Evolutionary conservation across 2,329 filamentous ascomycete species (phyloP).

Genomic region (Aspergillus clavatus): DNA sequence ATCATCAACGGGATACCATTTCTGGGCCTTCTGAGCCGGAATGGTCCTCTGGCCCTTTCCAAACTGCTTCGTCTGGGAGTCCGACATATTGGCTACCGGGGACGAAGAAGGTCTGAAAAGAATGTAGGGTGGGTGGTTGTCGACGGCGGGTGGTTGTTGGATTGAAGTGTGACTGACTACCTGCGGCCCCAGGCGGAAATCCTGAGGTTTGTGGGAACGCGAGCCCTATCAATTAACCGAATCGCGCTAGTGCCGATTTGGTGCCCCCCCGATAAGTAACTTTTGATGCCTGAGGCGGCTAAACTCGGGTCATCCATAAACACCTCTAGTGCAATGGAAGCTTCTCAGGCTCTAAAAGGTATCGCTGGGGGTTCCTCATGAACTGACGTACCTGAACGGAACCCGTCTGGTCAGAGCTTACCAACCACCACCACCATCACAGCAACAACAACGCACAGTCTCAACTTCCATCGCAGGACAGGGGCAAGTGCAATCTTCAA

Average conservation of each 20-base stretch:
- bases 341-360: constrained; percentile 2
- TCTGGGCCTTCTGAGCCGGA: constrained; percentile 89
- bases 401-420: constrained; percentile 16
- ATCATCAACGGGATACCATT: constrained; percentile 98
- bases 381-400: constrained; percentile 26
- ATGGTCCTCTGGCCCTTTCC: constrained; percentile 92
- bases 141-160: constrained; percentile 40
- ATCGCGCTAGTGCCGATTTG: constrained; percentile 35
- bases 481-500: not conserved
- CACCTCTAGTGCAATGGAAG: constrained; percentile 7
- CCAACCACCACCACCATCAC: constrained; percentile 3
- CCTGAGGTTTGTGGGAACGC: constrained; percentile 42
- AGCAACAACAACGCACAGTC: not conserved
- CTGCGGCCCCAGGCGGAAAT: constrained; percentile 34
- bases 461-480: not conserved
- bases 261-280: constrained; percentile 12
- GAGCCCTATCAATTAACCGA: constrained; percentile 41
- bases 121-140: constrained; percentile 36
- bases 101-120: constrained; percentile 38
- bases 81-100: constrained; percentile 52
- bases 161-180: constrained; percentile 38
- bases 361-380: too few species aligned
- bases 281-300: constrained; percentile 10
- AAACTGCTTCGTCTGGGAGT: constrained; percentile 81
- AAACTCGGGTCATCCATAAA: constrained; percentile 1